Evolutionary conservation across 768 basidiomycete species (phyloP), one percentile per base, ranked within the genome.

Genomic region (Mycena indigotica): DNA sequence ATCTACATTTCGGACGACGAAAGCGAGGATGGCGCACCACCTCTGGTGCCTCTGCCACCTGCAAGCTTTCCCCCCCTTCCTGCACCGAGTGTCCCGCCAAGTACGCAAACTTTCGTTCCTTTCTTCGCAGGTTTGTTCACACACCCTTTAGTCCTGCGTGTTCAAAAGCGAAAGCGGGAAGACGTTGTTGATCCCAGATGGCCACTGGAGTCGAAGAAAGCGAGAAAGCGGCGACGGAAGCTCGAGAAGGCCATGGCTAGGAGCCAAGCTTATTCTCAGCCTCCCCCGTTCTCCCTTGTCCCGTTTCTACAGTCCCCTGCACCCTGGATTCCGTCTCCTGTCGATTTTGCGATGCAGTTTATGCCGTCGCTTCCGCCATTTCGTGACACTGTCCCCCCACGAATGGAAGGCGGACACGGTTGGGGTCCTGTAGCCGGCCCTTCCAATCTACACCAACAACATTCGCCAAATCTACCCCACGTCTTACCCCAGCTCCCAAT

Each of bases 171-270:
- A 44, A 63, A 63, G 32, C 46, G 58, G 2, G 62, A 63, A 2
- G 62, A 57, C 6, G 29, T 21, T 26, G 19, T 24, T 17, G 25
- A 50, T 12, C 28, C 28, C 35, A 26, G 32, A 57, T 24, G 23
- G 19, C 23, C 45, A 6, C 28, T 16, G 2, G 62, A 63, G 30
- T 53, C 58, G 46, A 79, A 78, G 66, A 79, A 76, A 53, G 72
- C 73, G 16, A 73, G 72, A 56, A 81, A 80, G 61, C 68, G 75
- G 8, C 70, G 76, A 25, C 70, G 74, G 28, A 75, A 67, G 60
- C 59, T 72, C 24, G 74, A 74, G 52, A 70, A 72, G 63, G 52
- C 54, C 8, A 67, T 68, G 32, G 67, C 67, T 30, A n/a, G n/a
- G n/a, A n/a, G n/a, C n/a, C 67, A 64, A 26, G 39, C 44, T 16